These are phyloP conservation scores for Nigrospora sphaerica DNA, from an alignment of 2,329 filamentous ascomycete species.

Conservation along the genomic window DNA sequence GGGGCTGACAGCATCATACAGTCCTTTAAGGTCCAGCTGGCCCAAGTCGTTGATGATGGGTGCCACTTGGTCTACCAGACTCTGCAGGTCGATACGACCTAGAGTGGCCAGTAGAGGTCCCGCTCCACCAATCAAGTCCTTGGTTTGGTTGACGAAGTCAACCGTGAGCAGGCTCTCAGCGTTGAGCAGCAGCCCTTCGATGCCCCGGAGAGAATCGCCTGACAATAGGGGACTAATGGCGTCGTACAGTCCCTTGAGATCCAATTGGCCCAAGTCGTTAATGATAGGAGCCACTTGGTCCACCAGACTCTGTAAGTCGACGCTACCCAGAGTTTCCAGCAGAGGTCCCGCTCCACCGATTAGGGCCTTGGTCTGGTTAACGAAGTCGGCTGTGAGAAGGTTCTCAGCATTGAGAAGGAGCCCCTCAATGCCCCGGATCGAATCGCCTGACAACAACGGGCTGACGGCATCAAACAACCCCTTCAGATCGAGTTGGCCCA, in stretches of 20 bases:
- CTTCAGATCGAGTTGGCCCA: conserved; percentile 16
- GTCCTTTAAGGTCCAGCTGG: conserved; percentile 29
- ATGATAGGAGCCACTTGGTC: conserved; percentile 20
- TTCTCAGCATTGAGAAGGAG: conserved; percentile 16
- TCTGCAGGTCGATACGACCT: conserved; percentile 16
- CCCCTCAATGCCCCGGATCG: conserved; percentile 15
- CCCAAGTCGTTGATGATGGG: conserved; percentile 25
- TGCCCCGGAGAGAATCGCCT: conserved; percentile 21
- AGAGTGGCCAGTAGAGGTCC: conserved; percentile 20
- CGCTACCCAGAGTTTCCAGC: conserved; percentile 16
- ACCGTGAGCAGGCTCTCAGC: conserved; percentile 18
- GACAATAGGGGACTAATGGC: conserved; percentile 26
- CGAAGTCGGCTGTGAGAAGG: conserved; percentile 14
- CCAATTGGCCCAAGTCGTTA: conserved; percentile 18
- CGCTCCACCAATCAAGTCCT: conserved; percentile 14
- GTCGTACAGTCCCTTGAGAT: conserved; percentile 20
- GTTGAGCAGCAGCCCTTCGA: conserved; percentile 23
- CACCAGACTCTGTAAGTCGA: conserved; percentile 13
- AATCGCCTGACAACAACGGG: conserved; percentile 21
- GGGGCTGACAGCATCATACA: conserved; percentile 27
- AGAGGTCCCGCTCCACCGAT: conserved; percentile 15
- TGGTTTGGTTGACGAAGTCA: conserved; percentile 14
- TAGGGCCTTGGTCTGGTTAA: conserved; percentile 16
- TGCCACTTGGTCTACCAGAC: conserved; percentile 8
- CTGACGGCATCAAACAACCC: conserved; percentile 11